A percentile compares a stretch with the other conserved stretches of the same genome.
phyloP scores from a whole-genome alignment of 2,329 filamentous ascomycete genomes.

The Ophiostoma pallidulum region DNA sequence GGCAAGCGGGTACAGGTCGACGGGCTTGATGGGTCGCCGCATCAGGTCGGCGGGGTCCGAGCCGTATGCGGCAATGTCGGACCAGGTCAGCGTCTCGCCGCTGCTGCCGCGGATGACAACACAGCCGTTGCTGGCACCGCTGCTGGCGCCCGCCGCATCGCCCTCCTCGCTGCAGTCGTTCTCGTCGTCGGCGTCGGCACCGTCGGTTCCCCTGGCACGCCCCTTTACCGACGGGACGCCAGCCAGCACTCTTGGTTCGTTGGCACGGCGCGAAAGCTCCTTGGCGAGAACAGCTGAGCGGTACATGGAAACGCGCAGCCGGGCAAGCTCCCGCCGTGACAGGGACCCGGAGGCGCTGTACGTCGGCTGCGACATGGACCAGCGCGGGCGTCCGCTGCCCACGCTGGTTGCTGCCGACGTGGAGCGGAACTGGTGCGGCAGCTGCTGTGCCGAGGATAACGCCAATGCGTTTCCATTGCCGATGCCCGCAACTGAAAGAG shows the following conservation, averaged over 20 bases:
- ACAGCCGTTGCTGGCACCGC: neutral
- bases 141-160: neutral
- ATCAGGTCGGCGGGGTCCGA: slow-evolving; percentile 26
- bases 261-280: slow-evolving; percentile 61
- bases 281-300: slow-evolving; percentile 84
- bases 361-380: slow-evolving; percentile 15
- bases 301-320: slow-evolving; percentile 66
- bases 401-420: slow-evolving; percentile 13
- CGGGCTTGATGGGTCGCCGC: slow-evolving; percentile 28
- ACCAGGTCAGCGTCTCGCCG: slow-evolving; percentile 27
- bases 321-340: slow-evolving; percentile 62
- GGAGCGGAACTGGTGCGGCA: slow-evolving; percentile 15
- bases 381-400: slow-evolving; percentile 25
- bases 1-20: slow-evolving; percentile 41
- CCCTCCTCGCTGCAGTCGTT: neutral
- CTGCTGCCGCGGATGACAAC: neutral
- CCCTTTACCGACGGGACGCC: slow-evolving; percentile 15
- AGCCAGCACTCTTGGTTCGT: slow-evolving; percentile 34
- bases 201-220: slow-evolving; percentile 16
- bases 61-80: slow-evolving; percentile 34
- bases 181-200: slow-evolving; percentile 20
- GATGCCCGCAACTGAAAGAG: neutral
- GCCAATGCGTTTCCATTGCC: neutral
- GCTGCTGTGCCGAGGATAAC: slow-evolving; percentile 7
- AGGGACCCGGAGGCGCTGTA: slow-evolving; percentile 1